Conservation (phyloP, 75 land plant species). For the Selaginella moellendorffii region DNA sequence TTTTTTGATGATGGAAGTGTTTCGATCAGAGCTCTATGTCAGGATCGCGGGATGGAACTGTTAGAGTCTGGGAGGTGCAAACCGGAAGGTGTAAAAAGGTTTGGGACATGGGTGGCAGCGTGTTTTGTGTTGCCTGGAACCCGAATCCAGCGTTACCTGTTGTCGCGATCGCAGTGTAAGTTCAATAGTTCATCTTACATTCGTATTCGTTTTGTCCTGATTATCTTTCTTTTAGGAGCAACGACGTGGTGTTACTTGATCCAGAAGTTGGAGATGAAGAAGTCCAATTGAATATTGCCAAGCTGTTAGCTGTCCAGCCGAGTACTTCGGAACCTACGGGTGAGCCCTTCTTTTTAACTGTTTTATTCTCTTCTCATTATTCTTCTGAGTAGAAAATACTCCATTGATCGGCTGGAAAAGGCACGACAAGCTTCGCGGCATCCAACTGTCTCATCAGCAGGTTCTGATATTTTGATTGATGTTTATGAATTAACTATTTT, state of each 20-base stretch:
- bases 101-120: slow-evolving; percentile 56
- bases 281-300: slow-evolving; percentile 21
- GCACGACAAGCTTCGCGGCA: slow-evolving; percentile 55
- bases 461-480: slow-evolving; percentile 28
- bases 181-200: not conserved
- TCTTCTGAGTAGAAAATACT: slow-evolving; percentile 18
- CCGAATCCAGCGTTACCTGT: slow-evolving; percentile 55
- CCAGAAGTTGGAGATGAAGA: slow-evolving; percentile 53
- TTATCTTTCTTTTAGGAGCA: slow-evolving; percentile 31
- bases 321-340: slow-evolving; percentile 21
- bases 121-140: slow-evolving; percentile 74
- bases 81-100: slow-evolving; percentile 60
- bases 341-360: slow-evolving; percentile 12
- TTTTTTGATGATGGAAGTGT: not conserved
- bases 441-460: slow-evolving; percentile 54
- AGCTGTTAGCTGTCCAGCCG: slow-evolving; percentile 33
- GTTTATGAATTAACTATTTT: too few relatives aligned
- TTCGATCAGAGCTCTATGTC: not conserved
- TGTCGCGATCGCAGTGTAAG: slow-evolving; percentile 66
- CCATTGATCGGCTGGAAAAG: slow-evolving; percentile 42
- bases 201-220: slow-evolving; percentile 2
- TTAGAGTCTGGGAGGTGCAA: slow-evolving; percentile 83
- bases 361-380: not conserved
- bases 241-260: slow-evolving; percentile 58
- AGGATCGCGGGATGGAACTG: slow-evolving; percentile 88